Percentiles rank a stretch among this genome's conserved stretches.
Conservation (phyloP, 495 filamentous ascomycete genomes). For the Sordaria brevicollis region DNA sequence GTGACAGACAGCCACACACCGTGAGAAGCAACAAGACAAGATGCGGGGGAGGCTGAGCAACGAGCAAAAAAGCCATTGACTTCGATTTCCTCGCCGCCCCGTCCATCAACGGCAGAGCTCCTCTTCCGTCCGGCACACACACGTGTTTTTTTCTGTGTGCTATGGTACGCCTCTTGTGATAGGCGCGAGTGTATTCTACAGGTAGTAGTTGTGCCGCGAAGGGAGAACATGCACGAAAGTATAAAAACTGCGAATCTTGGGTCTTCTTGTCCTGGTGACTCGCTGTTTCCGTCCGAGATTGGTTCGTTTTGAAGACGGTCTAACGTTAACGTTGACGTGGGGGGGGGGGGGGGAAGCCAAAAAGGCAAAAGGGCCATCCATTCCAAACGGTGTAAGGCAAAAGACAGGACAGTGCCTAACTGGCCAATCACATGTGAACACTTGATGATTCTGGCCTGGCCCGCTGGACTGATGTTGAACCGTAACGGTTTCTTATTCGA, state of each 20-base stretch:
- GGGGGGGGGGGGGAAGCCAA: neutral
- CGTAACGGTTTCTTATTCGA: neutral
- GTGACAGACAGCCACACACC: neutral
- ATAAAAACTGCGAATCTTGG: neutral
- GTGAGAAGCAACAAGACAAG: neutral
- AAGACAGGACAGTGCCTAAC: too few relatives aligned
- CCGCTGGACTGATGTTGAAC: too few relatives aligned
- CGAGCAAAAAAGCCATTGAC: too few relatives aligned
- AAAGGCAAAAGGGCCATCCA: neutral
- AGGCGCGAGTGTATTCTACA: neutral
- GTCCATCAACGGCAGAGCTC: neutral
- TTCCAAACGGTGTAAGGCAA: neutral
- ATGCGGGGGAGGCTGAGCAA: neutral
- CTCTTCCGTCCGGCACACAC: neutral
- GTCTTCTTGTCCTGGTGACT: neutral
- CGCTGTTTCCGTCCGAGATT: neutral
- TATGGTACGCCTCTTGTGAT: neutral
- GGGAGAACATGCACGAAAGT: neutral
- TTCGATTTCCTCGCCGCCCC: too few relatives aligned
- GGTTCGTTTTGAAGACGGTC: neutral
- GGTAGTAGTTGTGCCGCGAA: neutral
- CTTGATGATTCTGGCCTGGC: neutral
- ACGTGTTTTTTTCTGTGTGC: neutral
- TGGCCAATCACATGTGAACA: neutral
- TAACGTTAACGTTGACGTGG: neutral